These are phyloP conservation scores for Arachnomyces sp. DNA, from an alignment of 2,329 filamentous ascomycete genomes.

Conservation along the genomic window DNA sequence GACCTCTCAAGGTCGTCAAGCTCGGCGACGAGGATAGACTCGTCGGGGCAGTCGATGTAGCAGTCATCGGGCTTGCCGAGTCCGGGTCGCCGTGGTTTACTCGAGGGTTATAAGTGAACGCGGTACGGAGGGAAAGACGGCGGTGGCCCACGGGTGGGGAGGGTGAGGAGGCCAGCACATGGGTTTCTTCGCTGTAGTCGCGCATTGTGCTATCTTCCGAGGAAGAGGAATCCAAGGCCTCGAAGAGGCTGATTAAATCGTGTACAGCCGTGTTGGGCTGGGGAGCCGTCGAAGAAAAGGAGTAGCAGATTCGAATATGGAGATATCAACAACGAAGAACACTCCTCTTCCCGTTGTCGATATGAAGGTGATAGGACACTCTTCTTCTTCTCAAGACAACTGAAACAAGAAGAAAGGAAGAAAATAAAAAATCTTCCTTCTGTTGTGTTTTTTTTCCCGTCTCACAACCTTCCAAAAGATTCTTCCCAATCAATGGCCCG, in stretches of 20 bases:
- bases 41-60: constrained; percentile 14
- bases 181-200: not conserved
- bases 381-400: no score
- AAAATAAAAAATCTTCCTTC: no score
- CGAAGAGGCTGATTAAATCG: constrained; percentile 15
- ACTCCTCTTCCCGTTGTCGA: no score
- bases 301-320: not conserved
- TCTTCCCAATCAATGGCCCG: no score
- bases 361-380: no score
- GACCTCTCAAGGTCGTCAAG: constrained; percentile 17
- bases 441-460: no score
- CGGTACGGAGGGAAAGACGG: constrained; percentile 25
- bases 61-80: constrained; percentile 22
- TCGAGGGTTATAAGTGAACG: constrained; percentile 18
- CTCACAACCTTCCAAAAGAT: no score
- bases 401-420: no score
- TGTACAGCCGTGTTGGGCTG: constrained; percentile 13
- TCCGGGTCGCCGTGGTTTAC: constrained; percentile 16
- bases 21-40: constrained; percentile 25
- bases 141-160: constrained; percentile 21
- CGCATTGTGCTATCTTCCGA: constrained; percentile 8
- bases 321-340: not conserved
- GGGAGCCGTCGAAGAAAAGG: not conserved
- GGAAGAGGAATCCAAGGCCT: constrained; percentile 12
- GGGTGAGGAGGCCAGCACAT: constrained; percentile 6